Base-by-base conservation (phyloP, 371 early-diverging fungal species). In the Mortierella sp. region DNA sequence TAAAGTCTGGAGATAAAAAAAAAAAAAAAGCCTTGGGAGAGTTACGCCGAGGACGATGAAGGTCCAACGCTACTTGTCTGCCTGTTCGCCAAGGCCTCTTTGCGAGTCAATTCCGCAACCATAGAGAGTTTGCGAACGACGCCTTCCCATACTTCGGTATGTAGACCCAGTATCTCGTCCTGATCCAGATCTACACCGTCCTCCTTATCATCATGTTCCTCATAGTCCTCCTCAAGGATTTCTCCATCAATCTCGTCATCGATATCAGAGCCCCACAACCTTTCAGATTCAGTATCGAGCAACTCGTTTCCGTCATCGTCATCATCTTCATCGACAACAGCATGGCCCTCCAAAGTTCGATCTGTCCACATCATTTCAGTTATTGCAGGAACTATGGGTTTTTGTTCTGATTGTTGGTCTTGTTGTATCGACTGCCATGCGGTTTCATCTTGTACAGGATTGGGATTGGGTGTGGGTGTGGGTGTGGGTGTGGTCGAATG, bases 261-360 rank as follows among this genome's bases (percentile, higher is more conserved):
- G 7, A 64, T 69, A 36, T 74, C 74, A 10, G 68, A 70, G 13
- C 65, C 53, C 9, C 70, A 52, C 41, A 71, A 33, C 3, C 59
- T 67, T 3, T 70, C 74, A 3, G 58, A 60, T 58, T 79, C 80
- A 3, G 80, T 79, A 45, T 79, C 80, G 32, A 79, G 40, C 32
- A 79, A 43, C 50, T 79, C 80, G 60, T 79, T 79, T 6, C 80
- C 80, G 13, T 74, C 80, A 36, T 79, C 80, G 21, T 79, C 80
- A 50, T 79, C 75, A 10, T 74, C 71, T 24, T 74, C 80, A 45
- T 79, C 80, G n/a, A 79, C 38, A 32, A 79, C 71, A 15, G 80
- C 80, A 58, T 79, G 80, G 38, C 80, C 80, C 7, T 68, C 71
- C 2, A 76, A 53, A n/a, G 77, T 75, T 9, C 70, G 70, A 57